phyloP scores from a whole-genome alignment of 176 grass and related monocot genomes.

The Triticum dicoccoides region DNA sequence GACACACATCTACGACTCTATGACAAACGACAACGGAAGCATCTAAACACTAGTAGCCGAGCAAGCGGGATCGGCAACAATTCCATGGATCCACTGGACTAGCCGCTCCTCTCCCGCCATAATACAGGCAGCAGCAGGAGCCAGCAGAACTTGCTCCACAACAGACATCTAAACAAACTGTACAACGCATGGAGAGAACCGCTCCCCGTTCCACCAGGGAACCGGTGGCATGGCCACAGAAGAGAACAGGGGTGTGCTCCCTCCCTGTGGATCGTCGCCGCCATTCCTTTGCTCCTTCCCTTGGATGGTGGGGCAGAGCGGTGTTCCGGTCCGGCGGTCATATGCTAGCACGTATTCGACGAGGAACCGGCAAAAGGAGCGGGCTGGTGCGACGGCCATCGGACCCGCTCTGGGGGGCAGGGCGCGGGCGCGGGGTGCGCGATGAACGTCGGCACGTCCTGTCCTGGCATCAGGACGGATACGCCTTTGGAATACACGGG shows the following conservation, averaged over 20 bases:
- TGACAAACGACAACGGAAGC: neutral
- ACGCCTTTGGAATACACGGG: conserved; percentile 82
- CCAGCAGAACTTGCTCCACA: conserved; percentile 37
- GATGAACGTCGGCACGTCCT: conserved; percentile 77
- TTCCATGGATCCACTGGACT: conserved; percentile 18
- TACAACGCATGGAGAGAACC: neutral
- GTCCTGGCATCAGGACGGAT: conserved; percentile 91
- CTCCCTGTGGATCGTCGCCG: neutral
- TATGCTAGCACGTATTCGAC: conserved; percentile 35
- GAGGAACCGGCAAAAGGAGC: conserved; percentile 26
- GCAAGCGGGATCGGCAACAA: conserved; percentile 35
- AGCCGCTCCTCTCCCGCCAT: conserved; percentile 15
- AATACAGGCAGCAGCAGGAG: conserved; percentile 21
- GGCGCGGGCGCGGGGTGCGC: conserved; percentile 68
- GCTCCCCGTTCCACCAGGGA: neutral
- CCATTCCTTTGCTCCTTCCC: neutral
- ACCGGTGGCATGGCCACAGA: neutral
- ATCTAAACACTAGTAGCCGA: conserved; percentile 16
- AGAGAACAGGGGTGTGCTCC: neutral
- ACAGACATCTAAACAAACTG: conserved; percentile 14
- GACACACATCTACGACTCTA: neutral
- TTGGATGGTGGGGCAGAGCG: neutral
- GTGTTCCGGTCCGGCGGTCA: neutral
- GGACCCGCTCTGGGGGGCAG: conserved; percentile 65
- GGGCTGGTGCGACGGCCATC: conserved; percentile 66